These are phyloP conservation scores for Fusarium lyarnte DNA, from an alignment of 2,329 filamentous ascomycete species.

Conservation along the genomic window DNA sequence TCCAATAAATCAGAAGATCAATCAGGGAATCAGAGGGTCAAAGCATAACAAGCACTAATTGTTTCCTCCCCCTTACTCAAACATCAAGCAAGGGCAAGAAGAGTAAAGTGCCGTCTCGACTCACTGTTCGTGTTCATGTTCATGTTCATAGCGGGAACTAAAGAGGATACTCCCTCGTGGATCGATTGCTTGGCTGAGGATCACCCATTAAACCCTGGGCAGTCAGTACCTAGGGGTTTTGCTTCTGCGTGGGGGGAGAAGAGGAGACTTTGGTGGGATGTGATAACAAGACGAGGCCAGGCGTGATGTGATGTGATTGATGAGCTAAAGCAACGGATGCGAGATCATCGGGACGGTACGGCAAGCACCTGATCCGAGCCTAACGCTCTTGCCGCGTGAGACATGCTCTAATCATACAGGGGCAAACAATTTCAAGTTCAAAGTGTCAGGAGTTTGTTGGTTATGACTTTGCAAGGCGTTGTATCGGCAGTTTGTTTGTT, in stretches of 20 bases:
- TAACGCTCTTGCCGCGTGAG: conserved; percentile 25
- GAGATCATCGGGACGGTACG: conserved; percentile 35
- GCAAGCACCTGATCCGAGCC: conserved; percentile 34
- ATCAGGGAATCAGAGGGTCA: background rate
- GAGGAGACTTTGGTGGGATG: background rate
- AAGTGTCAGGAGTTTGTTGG: background rate
- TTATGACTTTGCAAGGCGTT: background rate
- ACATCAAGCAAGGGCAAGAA: background rate
- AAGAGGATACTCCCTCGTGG: conserved; percentile 25
- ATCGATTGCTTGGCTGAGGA: conserved; percentile 27
- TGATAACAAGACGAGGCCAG: background rate
- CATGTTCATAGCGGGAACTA: conserved; percentile 23
- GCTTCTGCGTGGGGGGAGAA: conserved; percentile 24
- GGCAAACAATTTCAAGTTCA: background rate
- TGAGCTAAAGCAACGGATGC: conserved; percentile 23
- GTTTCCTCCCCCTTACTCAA: conserved; percentile 6
- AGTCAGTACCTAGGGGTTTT: background rate
- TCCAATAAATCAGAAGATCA: background rate
- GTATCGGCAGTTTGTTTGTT: conserved; percentile 13
- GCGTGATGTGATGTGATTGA: background rate
- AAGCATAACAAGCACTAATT: conserved; percentile 15
- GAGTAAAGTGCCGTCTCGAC: conserved; percentile 12
- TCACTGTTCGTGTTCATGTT: background rate
- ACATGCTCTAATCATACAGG: conserved; percentile 2
- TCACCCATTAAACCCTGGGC: background rate